A percentile compares a stretch with the other conserved stretches of the same genome.
Evolutionary conservation across 345 rosid species (phyloP).

Genomic region (Psidium friedrichsthalianum): DNA sequence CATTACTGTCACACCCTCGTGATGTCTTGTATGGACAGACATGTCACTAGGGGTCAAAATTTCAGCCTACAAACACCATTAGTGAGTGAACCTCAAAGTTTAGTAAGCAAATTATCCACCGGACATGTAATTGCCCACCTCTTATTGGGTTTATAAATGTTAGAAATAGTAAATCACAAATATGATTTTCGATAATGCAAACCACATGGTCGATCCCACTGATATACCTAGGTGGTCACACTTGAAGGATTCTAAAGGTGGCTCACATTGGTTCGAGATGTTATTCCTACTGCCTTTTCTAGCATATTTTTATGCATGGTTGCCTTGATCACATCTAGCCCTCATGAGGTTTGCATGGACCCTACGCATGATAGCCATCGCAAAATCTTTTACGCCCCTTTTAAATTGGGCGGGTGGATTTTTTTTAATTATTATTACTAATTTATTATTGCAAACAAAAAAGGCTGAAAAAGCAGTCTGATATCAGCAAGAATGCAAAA

Average conservation of each 20-base stretch:
- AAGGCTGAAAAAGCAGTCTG: background rate
- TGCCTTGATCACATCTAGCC: background rate
- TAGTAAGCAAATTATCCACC: background rate
- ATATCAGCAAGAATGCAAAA: background rate
- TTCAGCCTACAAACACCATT: too few species aligned
- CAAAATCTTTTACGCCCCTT: background rate
- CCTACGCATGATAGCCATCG: background rate
- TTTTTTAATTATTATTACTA: too few species aligned
- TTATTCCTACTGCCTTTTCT: too few species aligned
- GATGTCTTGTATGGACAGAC: background rate
- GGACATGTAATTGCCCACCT: background rate
- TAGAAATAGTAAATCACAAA: background rate
- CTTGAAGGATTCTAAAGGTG: background rate
- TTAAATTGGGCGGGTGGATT: background rate
- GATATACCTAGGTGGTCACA: background rate
- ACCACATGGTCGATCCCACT: background rate
- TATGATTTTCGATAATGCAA: background rate
- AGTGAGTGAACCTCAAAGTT: too few species aligned
- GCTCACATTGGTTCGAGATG: rapidly evolving
- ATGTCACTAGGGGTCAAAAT: too few species aligned
- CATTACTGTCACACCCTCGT: background rate
- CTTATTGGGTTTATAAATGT: background rate
- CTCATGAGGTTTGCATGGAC: background rate
- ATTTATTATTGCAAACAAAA: too few species aligned
- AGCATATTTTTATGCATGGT: background rate